Conservation (phyloP, 768 basidiomycete species). For the Mycena filopes region DNA sequence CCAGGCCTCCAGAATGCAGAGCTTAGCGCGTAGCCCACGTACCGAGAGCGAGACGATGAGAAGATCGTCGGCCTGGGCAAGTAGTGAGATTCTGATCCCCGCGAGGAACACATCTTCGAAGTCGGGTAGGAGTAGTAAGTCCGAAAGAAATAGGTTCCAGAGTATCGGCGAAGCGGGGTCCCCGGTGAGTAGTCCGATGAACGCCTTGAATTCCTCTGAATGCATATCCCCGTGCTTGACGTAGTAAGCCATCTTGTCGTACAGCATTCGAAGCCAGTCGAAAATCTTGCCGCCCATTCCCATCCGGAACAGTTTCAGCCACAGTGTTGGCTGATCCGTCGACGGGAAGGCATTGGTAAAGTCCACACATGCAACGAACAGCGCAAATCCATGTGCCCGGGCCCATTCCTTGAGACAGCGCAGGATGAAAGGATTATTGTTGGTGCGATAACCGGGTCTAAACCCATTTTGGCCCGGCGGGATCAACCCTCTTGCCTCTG, state of each 20-base stretch:
- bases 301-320: slow-evolving; percentile 2
- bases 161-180: background rate
- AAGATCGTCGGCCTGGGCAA: slow-evolving; percentile 42
- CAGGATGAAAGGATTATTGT: background rate
- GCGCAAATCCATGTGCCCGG: background rate
- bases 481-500: background rate
- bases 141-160: background rate
- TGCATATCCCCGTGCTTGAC: background rate
- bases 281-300: background rate
- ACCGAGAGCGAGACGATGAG: slow-evolving; percentile 28
- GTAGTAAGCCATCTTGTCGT: background rate
- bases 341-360: background rate
- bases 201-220: background rate
- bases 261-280: background rate
- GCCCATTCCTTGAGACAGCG: slow-evolving; percentile 1
- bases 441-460: background rate
- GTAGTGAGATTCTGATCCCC: background rate
- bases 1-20: slow-evolving; percentile 34
- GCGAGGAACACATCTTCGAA: background rate
- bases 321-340: background rate
- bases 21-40: slow-evolving; percentile 27
- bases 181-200: background rate
- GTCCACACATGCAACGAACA: background rate
- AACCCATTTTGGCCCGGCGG: slow-evolving; percentile 1
- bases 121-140: background rate